Conservation (phyloP, 2,329 filamentous ascomycete genomes). For the Stemphylium lycopersici region DNA sequence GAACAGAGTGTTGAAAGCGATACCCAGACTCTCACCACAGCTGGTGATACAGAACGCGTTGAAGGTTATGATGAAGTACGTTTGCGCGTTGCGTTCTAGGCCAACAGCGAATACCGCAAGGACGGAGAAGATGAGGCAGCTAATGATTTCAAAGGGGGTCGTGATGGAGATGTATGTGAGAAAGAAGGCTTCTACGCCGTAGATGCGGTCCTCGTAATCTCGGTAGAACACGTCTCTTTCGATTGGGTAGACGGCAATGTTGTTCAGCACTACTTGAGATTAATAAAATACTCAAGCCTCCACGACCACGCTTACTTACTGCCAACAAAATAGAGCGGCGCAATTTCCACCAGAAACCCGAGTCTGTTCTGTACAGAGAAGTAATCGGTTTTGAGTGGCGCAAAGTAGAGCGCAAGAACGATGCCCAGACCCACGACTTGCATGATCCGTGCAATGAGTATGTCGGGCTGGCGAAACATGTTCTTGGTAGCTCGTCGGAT, state of each 20-base stretch:
- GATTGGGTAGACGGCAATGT: slow-evolving; percentile 73
- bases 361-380: slow-evolving; percentile 73
- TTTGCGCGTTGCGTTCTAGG: slow-evolving; percentile 64
- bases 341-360: slow-evolving; percentile 74
- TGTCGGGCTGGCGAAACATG: slow-evolving; percentile 47
- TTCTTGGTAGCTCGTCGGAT: slow-evolving; percentile 72
- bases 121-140: slow-evolving; percentile 69
- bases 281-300: background rate
- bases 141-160: slow-evolving; percentile 72
- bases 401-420: slow-evolving; percentile 61
- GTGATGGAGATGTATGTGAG: slow-evolving; percentile 73
- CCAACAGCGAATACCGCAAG: slow-evolving; percentile 69
- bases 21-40: slow-evolving; percentile 77
- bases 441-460: slow-evolving; percentile 46
- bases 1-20: slow-evolving; percentile 81
- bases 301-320: slow-evolving; percentile 42
- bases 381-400: slow-evolving; percentile 72
- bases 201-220: slow-evolving; percentile 75
- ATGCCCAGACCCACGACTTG: slow-evolving; percentile 48
- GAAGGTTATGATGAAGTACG: slow-evolving; percentile 72
- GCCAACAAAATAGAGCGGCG: slow-evolving; percentile 74
- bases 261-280: slow-evolving; percentile 66
- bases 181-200: slow-evolving; percentile 73
- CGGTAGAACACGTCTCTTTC: slow-evolving; percentile 79
- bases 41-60: slow-evolving; percentile 75